phyloP scores from a whole-genome alignment of 495 filamentous ascomycete genomes.

The Talaromyces stipitatus region DNA sequence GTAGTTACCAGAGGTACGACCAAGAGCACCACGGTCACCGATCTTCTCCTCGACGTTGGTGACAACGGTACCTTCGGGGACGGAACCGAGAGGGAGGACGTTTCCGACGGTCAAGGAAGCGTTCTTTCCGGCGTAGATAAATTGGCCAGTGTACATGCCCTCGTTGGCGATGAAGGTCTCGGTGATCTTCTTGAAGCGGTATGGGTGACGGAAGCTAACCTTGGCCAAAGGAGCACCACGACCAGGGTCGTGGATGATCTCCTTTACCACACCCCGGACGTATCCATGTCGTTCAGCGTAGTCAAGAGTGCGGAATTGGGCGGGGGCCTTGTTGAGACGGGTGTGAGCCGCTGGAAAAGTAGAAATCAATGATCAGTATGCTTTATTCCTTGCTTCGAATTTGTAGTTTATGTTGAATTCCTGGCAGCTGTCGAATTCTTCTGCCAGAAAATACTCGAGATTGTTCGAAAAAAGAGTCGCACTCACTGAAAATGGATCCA shows the following conservation, averaged over 20 bases:
- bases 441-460: constrained; percentile 9
- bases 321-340: constrained; percentile 83
- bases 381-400: constrained; percentile 14
- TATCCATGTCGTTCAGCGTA: constrained; percentile 95
- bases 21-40: constrained; percentile 92
- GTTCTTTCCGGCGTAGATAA: constrained; percentile 99
- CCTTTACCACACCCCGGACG: constrained; percentile 92
- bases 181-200: constrained; percentile 81
- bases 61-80: constrained; percentile 97
- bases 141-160: constrained; percentile 99
- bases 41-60: constrained; percentile 97
- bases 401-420: constrained; percentile 5
- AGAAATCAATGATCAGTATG: constrained; percentile 33
- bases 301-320: constrained; percentile 92
- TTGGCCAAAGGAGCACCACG: constrained; percentile 96
- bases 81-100: constrained; percentile 83
- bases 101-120: constrained; percentile 93
- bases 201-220: constrained; percentile 89
- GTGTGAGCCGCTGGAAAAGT: constrained; percentile 62
- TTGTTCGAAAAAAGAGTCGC: constrained; percentile 20
- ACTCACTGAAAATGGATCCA: constrained; percentile 95
- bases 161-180: constrained; percentile 99
- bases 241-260: constrained; percentile 98
- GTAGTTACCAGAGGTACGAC: constrained; percentile 97
- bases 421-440: too few relatives aligned